Percentiles rank a stretch among this genome's conserved stretches.
phyloP scores from a whole-genome alignment of 495 filamentous ascomycete species.

The Rostrohypoxylon terebratum region DNA sequence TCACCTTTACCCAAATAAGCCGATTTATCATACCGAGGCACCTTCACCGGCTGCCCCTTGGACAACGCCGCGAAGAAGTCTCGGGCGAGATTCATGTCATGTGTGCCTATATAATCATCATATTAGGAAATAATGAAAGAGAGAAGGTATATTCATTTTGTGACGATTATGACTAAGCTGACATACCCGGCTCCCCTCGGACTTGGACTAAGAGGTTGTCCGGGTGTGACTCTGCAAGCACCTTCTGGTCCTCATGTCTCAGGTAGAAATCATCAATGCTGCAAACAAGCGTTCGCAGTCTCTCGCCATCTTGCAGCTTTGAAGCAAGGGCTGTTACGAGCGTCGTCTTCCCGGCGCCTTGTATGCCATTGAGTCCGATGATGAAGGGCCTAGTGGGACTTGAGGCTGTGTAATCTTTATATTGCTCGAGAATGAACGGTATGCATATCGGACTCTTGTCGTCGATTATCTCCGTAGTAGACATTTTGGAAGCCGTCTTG shows the following conservation, averaged over 20 bases:
- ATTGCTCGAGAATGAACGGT: constrained; percentile 79
- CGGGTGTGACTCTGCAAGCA: constrained; percentile 72
- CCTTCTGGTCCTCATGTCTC: constrained; percentile 74
- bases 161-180: constrained; percentile 11
- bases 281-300: constrained; percentile 77
- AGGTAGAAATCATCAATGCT: constrained; percentile 96
- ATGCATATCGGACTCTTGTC: constrained; percentile 91
- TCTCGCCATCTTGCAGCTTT: constrained; percentile 73
- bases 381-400: constrained; percentile 61
- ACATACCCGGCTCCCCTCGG: constrained; percentile 77
- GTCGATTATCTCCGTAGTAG: constrained; percentile 68
- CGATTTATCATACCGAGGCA: constrained; percentile 89
- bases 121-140: constrained; percentile 30
- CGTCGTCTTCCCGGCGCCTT: constrained; percentile 92
- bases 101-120: constrained; percentile 68
- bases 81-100: constrained; percentile 76
- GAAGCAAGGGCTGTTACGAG: constrained; percentile 76
- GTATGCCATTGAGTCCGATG: constrained; percentile 75
- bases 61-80: constrained; percentile 72
- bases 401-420: constrained; percentile 64
- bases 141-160: background rate
- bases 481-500: constrained; percentile 22
- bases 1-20: constrained; percentile 82
- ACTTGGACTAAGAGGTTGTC: constrained; percentile 82
- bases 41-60: constrained; percentile 62